A percentile compares a stretch with the other conserved stretches of the same genome.
These are phyloP conservation scores for Xylariales sp. DNA, from an alignment of 2,329 filamentous ascomycete species.

Conservation along the genomic window DNA sequence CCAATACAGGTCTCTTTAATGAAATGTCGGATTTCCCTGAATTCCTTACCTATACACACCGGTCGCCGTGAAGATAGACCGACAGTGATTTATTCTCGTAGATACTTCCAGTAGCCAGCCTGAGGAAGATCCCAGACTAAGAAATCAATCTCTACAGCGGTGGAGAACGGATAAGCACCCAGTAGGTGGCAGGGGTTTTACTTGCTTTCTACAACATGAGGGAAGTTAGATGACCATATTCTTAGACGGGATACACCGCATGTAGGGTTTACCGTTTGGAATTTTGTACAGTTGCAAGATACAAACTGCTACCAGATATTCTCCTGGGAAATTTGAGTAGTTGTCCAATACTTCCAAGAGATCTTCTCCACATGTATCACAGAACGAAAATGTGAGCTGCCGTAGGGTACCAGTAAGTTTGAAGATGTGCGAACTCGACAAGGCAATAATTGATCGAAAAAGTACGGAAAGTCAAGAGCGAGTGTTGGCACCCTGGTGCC, in stretches of 20 bases:
- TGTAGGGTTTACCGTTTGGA: not conserved
- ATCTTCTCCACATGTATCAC: constrained; percentile 1
- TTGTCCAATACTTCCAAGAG: not conserved
- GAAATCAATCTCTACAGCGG: not conserved
- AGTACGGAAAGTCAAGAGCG: constrained; percentile 3
- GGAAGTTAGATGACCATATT: not conserved
- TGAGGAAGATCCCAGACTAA: not conserved
- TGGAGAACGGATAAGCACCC: constrained; percentile 1
- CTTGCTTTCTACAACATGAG: not conserved
- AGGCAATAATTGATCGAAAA: constrained; percentile 2
- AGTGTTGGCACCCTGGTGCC: not conserved
- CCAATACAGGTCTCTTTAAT: not conserved
- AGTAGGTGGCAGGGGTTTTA: not conserved
- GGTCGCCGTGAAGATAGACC: not conserved
- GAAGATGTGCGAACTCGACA: not conserved
- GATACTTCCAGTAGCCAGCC: constrained; percentile 2
- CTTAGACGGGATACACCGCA: too few species aligned
- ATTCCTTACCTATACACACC: not conserved
- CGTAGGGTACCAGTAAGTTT: not conserved
- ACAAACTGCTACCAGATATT: constrained; percentile 1
- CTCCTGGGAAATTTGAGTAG: not conserved
- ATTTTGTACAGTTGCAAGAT: not conserved
- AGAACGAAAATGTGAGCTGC: not conserved
- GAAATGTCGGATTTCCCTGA: not conserved
- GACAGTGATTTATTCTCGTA: constrained; percentile 2